Base-by-base conservation (phyloP, 345 rosid species). In the Salix viminalis region DNA sequence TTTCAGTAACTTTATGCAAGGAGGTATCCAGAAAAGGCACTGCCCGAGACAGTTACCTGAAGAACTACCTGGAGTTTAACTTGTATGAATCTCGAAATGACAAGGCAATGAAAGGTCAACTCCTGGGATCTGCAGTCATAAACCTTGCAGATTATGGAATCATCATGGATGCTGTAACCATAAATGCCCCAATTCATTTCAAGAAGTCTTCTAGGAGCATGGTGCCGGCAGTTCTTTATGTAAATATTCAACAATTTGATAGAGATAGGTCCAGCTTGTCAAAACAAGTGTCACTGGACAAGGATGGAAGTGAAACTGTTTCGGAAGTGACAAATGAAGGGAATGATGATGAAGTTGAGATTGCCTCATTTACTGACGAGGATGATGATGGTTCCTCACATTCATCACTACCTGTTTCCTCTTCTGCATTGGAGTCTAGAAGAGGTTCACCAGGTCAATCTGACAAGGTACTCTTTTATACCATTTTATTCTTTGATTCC, bases 61-160 rank as follows among this genome's bases (percentile, higher is more conserved):
- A 91, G 83, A 95, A 93, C 73, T 85, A 72, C 73, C 74, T 95
- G 5, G 92, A 95, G 58, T 89, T 95, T 41, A 69, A 81, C 81
- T 86, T 95, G 81, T 93, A 85, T 77, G 97, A 95, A 58, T 85
- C 86, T 56, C 85, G 88, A 67, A 88, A 86, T 78, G 88, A 85
- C 84, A 91, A 80, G 75, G 83, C 74, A 1, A 88, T 79, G 54
- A 94, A 93, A 87, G 88, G 94, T 84, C 96, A 89, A 73, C 85
- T 87, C 26, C 79, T 93, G 86, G 99, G 97, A 65, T 85, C 96
- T 2, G 92, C 99, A 15, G 78, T 80, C 66, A 81, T 93, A 75
- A 93, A 95, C 85, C 91, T 95, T 1, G 92, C 96, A 7, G 97
- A 91, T 58, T 89, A 88, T 67, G 97, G 97, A 71, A 76, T 88